Base-by-base conservation (phyloP, 805 yeast genomes). In the Clavispora vitiphila region DNA sequence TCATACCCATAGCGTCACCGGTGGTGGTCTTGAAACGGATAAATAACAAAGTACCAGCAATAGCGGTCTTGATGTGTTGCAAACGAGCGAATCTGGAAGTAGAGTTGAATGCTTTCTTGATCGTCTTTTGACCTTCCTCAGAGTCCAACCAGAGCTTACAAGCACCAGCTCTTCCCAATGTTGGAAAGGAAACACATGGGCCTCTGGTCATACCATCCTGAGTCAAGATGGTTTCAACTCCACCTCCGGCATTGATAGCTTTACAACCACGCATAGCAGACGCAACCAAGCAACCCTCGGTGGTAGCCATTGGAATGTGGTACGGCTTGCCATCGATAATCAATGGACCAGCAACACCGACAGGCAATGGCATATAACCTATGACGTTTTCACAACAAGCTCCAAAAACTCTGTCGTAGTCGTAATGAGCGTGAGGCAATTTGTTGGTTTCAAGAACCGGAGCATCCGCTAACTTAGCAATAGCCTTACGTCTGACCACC, bases 1-100 rank as follows among this genome's bases (percentile, higher is more conserved):
- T 93, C 99, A 93, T 93, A 50, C 99, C 99, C 99, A 93, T 93
- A 15, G 99, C 99, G 71, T 93, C 99, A 65, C 99, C 99, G 15
- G 99, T 93, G 30, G 96, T 89, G n/a, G 99, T 95, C 62, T 90
- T 81, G 73, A 93, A 93, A 58, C 99, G 81, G 54, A 93, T 83
- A 57, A 78, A 93, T 55, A 93, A 72, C 53, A 85, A 72, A 37
- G 84, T 84, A 23, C 99, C 99, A 14, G 99, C 99, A 63, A 91
- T 72, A 3, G 98, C 95, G 14, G 97, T 88, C 64, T 88, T 86
- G 50, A 91, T 72, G 54, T 85, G 85, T 64, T 86, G 96, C 57
- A 93, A 77, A 58, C 96, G 81, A 14, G 99, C 99, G 69, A 93
- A 93, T 67, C 99, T 78, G 14, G 98, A 90, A 15, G 99, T 93